A percentile compares a stretch with the other conserved stretches of the same genome.
Conservation (phyloP, 495 filamentous ascomycete species). For the Daldinia grandis region DNA sequence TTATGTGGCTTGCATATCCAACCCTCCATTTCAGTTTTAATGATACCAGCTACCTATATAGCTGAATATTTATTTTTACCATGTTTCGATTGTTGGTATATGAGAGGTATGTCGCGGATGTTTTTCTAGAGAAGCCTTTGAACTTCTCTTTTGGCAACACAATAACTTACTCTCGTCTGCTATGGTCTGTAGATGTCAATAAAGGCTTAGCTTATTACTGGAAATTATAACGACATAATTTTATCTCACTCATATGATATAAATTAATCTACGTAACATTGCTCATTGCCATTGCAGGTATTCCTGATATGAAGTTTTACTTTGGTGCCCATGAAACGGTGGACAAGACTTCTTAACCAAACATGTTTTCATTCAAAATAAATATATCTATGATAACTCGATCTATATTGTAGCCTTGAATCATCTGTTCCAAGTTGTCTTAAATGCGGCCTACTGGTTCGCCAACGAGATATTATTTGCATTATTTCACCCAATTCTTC, state of each 20-base stretch:
- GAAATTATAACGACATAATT: too few relatives aligned
- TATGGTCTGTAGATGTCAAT: too few relatives aligned
- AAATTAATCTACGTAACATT: too few relatives aligned
- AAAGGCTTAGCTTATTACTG: too few relatives aligned
- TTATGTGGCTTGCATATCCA: too few relatives aligned
- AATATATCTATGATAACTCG: background rate
- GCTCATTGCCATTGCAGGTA: too few relatives aligned
- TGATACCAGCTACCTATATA: background rate
- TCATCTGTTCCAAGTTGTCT: background rate
- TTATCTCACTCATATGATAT: too few relatives aligned
- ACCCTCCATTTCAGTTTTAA: too few relatives aligned
- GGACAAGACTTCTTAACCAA: too few relatives aligned
- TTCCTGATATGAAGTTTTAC: too few relatives aligned
- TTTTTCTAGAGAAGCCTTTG: background rate
- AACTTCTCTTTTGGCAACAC: background rate
- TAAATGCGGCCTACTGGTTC: background rate
- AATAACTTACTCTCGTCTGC: background rate
- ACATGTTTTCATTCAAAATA: background rate
- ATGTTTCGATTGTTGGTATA: background rate
- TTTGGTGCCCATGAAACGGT: too few relatives aligned
- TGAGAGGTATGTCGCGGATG: background rate
- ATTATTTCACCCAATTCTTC: background rate
- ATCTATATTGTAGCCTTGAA: background rate
- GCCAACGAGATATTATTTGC: background rate
- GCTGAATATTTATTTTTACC: background rate